Conservation (phyloP, 2,329 filamentous ascomycete species). For the Trichoderma atroviride region DNA sequence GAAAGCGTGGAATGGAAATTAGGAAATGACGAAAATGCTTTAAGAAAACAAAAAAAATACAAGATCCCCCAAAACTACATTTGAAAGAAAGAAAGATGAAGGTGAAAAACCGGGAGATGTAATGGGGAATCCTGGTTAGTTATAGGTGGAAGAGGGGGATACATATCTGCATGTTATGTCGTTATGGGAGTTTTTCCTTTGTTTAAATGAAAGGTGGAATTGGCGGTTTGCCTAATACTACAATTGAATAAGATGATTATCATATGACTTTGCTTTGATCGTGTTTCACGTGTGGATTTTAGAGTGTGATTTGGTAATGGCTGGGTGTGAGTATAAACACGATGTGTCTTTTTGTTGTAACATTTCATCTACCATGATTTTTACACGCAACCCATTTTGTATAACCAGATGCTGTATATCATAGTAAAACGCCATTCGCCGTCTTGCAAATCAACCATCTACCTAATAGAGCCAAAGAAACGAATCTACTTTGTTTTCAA, state of each 20-base stretch:
- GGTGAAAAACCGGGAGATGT: not conserved
- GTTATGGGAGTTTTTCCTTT: slow-evolving; percentile 18
- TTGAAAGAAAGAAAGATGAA: not conserved
- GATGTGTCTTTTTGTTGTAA: not conserved
- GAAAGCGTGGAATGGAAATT: not conserved
- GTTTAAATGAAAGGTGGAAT: not conserved
- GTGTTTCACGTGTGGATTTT: not conserved
- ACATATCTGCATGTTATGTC: slow-evolving; percentile 21
- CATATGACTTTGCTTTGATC: not conserved
- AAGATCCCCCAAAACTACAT: no score
- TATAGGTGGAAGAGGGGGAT: not conserved
- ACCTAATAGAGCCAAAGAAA: not conserved
- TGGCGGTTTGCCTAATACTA: slow-evolving; percentile 9
- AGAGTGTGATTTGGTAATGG: not conserved
- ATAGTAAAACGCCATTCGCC: slow-evolving; percentile 9
- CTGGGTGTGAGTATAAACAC: not conserved
- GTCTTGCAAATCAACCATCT: not conserved
- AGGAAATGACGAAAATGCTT: not conserved
- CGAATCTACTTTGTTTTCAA: not conserved
- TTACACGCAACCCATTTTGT: not conserved
- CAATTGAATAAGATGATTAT: slow-evolving; percentile 17
- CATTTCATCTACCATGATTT: not conserved
- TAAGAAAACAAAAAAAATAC: not conserved
- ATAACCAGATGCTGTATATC: not conserved
- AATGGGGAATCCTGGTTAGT: not conserved